A percentile compares a stretch with the other conserved stretches of the same genome.
Conservation (phyloP, 768 basidiomycete genomes). For the Psilocybe sp. region DNA sequence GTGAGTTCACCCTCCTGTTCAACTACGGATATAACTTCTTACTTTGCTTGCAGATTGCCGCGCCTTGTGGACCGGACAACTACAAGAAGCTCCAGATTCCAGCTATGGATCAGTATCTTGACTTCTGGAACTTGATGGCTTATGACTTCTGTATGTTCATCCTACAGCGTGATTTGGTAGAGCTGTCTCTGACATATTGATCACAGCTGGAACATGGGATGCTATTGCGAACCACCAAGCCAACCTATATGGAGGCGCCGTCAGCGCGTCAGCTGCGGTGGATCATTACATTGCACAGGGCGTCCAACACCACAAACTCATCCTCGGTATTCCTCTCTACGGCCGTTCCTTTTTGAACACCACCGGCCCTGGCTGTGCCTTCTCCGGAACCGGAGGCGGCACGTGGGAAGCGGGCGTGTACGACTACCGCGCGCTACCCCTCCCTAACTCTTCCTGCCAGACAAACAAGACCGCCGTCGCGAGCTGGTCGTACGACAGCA, state of each 20-base stretch:
- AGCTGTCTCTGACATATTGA: conserved; percentile 2
- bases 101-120: conserved; percentile 86
- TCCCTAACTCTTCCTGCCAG: conserved; percentile 63
- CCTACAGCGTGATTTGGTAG: neutral
- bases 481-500: conserved; percentile 81
- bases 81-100: conserved; percentile 74
- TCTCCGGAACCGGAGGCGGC: conserved; percentile 80
- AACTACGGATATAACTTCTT: neutral
- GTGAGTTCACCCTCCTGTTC: conserved; percentile 38
- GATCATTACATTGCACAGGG: conserved; percentile 70
- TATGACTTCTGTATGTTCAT: conserved; percentile 70
- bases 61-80: conserved; percentile 88
- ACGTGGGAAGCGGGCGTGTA: conserved; percentile 91
- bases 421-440: conserved; percentile 89
- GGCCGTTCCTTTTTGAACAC: conserved; percentile 90
- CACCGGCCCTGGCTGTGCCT: conserved; percentile 75
- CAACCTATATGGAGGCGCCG: conserved; percentile 67
- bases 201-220: conserved; percentile 76
- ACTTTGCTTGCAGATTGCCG: conserved; percentile 62
- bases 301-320: conserved; percentile 74
- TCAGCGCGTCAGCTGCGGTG: conserved; percentile 64
- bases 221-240: conserved; percentile 78
- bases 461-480: conserved; percentile 68
- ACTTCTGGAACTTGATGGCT: conserved; percentile 98
- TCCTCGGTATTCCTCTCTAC: conserved; percentile 91